These are phyloP conservation scores for Eutypa lata DNA, from an alignment of 2,329 filamentous ascomycete species.

Conservation along the genomic window DNA sequence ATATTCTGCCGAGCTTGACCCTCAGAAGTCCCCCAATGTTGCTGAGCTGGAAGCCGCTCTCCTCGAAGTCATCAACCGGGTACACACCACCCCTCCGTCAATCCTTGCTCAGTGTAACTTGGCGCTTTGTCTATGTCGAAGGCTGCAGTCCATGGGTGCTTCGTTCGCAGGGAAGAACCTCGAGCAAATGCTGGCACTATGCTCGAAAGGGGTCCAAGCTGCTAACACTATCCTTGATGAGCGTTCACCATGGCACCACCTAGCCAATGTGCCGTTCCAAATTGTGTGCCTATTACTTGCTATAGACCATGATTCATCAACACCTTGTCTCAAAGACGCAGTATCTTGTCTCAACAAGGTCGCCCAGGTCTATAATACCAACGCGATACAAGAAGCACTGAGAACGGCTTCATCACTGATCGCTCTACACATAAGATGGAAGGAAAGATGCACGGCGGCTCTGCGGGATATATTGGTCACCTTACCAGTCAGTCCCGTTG, in stretches of 20 bases:
- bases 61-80: slow-evolving; percentile 35
- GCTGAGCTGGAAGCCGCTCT: slow-evolving; percentile 42
- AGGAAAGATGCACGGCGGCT: slow-evolving; percentile 37
- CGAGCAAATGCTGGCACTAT: slow-evolving; percentile 45
- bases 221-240: slow-evolving; percentile 42
- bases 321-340: slow-evolving; percentile 46
- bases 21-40: slow-evolving; percentile 39
- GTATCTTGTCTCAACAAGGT: slow-evolving; percentile 45
- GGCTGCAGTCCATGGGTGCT: slow-evolving; percentile 48
- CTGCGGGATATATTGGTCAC: neutral
- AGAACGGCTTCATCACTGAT: slow-evolving; percentile 53
- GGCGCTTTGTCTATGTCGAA: slow-evolving; percentile 52
- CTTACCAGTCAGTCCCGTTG: neutral
- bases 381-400: slow-evolving; percentile 49
- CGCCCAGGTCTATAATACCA: slow-evolving; percentile 40
- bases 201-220: slow-evolving; percentile 41
- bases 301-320: slow-evolving; percentile 48
- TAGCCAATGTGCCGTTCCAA: slow-evolving; percentile 59
- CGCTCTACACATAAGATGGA: slow-evolving; percentile 47
- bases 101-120: slow-evolving; percentile 53
- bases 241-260: slow-evolving; percentile 54
- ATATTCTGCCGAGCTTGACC: slow-evolving; percentile 51
- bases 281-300: slow-evolving; percentile 53
- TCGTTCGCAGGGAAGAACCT: slow-evolving; percentile 39
- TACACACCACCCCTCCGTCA: slow-evolving; percentile 38